These are phyloP conservation scores for Pterocarpus macrocarpus DNA, from an alignment of 306 rosid genomes.

Conservation along the genomic window DNA sequence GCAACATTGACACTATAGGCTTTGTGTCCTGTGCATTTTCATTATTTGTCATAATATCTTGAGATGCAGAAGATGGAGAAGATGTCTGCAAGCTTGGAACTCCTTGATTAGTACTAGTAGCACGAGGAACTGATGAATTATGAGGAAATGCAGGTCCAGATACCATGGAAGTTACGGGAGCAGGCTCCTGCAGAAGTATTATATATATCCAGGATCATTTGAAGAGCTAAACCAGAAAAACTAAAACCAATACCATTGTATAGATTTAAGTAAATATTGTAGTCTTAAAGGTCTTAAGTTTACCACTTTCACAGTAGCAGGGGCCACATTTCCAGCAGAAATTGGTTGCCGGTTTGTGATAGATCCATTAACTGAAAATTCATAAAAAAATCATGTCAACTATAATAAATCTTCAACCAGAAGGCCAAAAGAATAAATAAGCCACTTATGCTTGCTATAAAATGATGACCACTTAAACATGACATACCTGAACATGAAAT, in stretches of 20 bases:
- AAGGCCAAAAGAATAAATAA: conserved; percentile 40
- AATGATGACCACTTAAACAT: conserved; percentile 17
- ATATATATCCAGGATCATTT: conserved; percentile 43
- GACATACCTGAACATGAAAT: conserved; percentile 6
- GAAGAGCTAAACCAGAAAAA: conserved; percentile 29
- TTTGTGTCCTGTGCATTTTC: conserved; percentile 82
- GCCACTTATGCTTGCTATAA: conserved; percentile 27
- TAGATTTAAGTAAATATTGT: conserved; percentile 16
- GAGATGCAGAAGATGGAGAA: conserved; percentile 88
- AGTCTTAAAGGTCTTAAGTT: conserved; percentile 34
- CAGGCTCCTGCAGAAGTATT: conserved; percentile 76
- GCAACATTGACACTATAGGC: conserved; percentile 75
- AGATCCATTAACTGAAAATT: conserved; percentile 81
- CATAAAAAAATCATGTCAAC: conserved; percentile 38
- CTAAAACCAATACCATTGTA: background rate
- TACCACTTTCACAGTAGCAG: conserved; percentile 97
- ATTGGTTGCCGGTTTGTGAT: conserved; percentile 72
- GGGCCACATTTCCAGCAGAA: conserved; percentile 69
- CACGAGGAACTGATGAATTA: conserved; percentile 72
- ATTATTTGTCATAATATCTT: conserved; percentile 76
- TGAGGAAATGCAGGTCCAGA: conserved; percentile 78
- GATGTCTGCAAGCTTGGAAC: conserved; percentile 88
- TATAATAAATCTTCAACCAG: conserved; percentile 38
- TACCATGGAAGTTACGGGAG: conserved; percentile 77
- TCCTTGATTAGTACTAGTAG: conserved; percentile 76